Evolutionary conservation across 306 rosid genomes (phyloP), one percentile per base, ranked within the genome.

Genomic region (Arachis stenosperma): DNA sequence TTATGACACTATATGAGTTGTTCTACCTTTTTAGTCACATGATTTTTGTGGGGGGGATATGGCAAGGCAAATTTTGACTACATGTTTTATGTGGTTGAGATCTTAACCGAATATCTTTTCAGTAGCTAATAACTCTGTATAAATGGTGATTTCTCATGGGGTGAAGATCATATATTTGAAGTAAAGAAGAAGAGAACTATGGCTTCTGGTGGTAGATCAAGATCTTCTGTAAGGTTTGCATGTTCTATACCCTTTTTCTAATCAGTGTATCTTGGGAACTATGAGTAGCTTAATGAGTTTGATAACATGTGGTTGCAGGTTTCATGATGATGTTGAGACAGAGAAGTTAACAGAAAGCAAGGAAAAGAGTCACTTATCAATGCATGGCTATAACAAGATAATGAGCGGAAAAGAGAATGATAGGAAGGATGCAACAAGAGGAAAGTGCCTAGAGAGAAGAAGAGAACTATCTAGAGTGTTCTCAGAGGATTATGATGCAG

Each of bases 401-500:
- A 69, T 39, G 63, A 69, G 47, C 42, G 63, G 13, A 5, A 60
- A 63, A 66, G 11, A 72, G 33, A 71, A 58, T 40, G 54, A 39
- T 61, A 58, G 50, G 33, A 81, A 57, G 55, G 78, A 76, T 51
- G 60, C 64, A 17, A 82, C 13, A 78, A 29, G 69, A 44, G 66
- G 69, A 44, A 69, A 65, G 64, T 48, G 48, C 15, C 13, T 22
- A 15, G 44, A 47, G 11, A 74, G 41, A 73, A 74, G 41, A 73
- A 79, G 76, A 76, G 89, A 57, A 41, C 85, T 88, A 51, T 83
- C 89, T 2, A 83, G 88, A 55, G 92, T 88, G 9, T 88, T 88
- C 48, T 88, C 89, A 39, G 89, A 88, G 82, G 92, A 88, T 68
- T 85, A 83, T 78, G 86, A 88, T 61, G 65, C 78, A 44, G 70